Base-by-base conservation (phyloP, 1,139 yeast species). In the Lodderomyces margitis region DNA sequence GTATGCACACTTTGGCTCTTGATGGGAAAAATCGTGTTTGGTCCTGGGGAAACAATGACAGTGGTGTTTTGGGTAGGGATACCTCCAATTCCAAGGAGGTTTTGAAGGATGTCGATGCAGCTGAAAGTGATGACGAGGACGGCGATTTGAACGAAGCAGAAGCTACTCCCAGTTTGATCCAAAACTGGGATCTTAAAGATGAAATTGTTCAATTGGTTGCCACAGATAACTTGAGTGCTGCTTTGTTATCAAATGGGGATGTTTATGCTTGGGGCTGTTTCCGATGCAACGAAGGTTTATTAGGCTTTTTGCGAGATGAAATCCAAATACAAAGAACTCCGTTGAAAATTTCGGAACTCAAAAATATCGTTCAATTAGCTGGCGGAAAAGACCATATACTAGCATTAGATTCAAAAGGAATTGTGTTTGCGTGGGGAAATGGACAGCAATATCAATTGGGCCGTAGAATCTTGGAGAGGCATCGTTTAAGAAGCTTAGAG, bases 31-130 rank as follows among this genome's bases (percentile, higher is more conserved):
- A 87, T 51, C 71, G 78, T 43, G 63, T 92, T 7, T 91, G 97
- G 96, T 86, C 96, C 2, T 92, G 99, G 99, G 99, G 99, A 45
- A 85, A 87, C 42, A 94, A 92, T 56, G 99, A 92, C 57, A 83
- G 88, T 47, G 91, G 85, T 30, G 97, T 87, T 1, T 70, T 92
- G 41, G 98, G 98, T n/a, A 80, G 99, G 61, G 86, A 85, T 53
- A 70, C 77, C 5, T 84, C 96, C 0, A 70, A 78, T 12, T 82
- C 74, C 0, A 76, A 67, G 21, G 92, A 83, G 46, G 70, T 70
- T 8, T 67, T 85, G 48, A 82, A 78, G 57, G 86, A 81, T 52
- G 78, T 81, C 67, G 87, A 81, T 54, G 79, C 59, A n/a, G 87
- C 76, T 36, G 88, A 82, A 39, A 80, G 77, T 40, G 87, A 80